Evolutionary conservation across 2,329 filamentous ascomycete genomes (phyloP).

Genomic region (Xylaria sp.): DNA sequence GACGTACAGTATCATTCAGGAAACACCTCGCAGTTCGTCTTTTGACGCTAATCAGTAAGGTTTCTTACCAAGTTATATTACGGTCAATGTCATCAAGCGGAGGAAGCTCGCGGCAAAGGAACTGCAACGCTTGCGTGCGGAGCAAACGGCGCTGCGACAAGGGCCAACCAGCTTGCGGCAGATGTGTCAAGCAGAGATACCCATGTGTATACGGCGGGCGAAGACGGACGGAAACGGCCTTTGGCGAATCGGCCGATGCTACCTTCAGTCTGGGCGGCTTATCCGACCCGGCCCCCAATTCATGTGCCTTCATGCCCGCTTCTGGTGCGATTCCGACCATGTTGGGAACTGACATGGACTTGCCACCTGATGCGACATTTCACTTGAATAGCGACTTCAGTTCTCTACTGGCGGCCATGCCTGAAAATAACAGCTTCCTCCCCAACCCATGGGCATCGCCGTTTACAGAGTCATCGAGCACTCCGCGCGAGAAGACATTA

Average conservation of each 20-base stretch:
- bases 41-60: background rate
- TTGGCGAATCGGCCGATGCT: slow-evolving; percentile 46
- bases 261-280: slow-evolving; percentile 46
- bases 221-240: slow-evolving; percentile 22
- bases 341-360: slow-evolving; percentile 19
- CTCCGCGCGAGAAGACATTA: slow-evolving; percentile 26
- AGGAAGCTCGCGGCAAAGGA: slow-evolving; percentile 59
- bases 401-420: slow-evolving; percentile 30
- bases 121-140: slow-evolving; percentile 60
- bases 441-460: slow-evolving; percentile 25
- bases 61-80: background rate
- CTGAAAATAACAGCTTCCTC: slow-evolving; percentile 20
- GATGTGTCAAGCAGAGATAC: slow-evolving; percentile 56
- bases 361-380: slow-evolving; percentile 23
- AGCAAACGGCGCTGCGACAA: slow-evolving; percentile 62
- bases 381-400: slow-evolving; percentile 36
- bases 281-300: slow-evolving; percentile 50
- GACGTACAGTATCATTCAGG: background rate
- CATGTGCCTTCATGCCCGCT: slow-evolving; percentile 20
- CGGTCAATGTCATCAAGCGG: slow-evolving; percentile 30
- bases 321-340: slow-evolving; percentile 12
- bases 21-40: too few relatives aligned
- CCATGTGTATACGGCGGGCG: slow-evolving; percentile 53
- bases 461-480: slow-evolving; percentile 14
- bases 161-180: slow-evolving; percentile 54